Base-by-base conservation (phyloP, 2,329 filamentous ascomycete genomes). In the Emergomyces pasteurianus region DNA sequence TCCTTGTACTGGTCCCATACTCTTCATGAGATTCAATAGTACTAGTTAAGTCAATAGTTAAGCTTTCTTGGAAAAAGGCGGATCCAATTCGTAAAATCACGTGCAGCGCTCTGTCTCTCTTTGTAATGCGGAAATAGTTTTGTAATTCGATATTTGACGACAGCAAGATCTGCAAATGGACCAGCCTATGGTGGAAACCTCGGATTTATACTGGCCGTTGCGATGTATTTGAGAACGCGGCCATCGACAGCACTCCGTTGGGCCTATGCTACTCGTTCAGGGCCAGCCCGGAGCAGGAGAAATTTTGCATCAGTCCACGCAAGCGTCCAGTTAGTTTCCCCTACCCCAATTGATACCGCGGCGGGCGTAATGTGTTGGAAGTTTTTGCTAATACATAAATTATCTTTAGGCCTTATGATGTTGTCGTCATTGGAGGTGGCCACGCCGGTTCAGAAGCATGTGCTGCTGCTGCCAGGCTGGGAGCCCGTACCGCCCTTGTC, bases 381-480 rank as follows among this genome's bases (percentile, higher is more conserved):
- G 26, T 36, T 46, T 50, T 63, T 40, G 64, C 43, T 60, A 40
- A 55, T 50, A 53, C 28, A 36, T 9, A 12, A 58, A 55, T 28
- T 21, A 21, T 26, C 6, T 31, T 38, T 63, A 89, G 87, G 62
- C 81, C 84, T 0, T 95, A 89, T 71, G 92, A 99, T 82, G 94
- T 99, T 57, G 81, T 99, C 42, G 92, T 99, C 1, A 91, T 99
- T 64, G 94, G 94, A 60, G 94, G 94, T 63, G 94, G 94, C 34
- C 94, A 99, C 79, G 94, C 94, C 61, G 94, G 94, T 56, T 89
- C 91, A 59, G 94, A 99, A 79, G 94, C 94, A 62, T 92, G 89
- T 65, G 87, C 94, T 12, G 94, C 92, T 1, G 90, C 94, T 16
- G 94, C 94, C 52, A 85, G 94, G 69, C 84, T 89, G 18, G 94